Evolutionary conservation across 2,329 filamentous ascomycete genomes (phyloP).

Genomic region (Xylariaceae sp.): DNA sequence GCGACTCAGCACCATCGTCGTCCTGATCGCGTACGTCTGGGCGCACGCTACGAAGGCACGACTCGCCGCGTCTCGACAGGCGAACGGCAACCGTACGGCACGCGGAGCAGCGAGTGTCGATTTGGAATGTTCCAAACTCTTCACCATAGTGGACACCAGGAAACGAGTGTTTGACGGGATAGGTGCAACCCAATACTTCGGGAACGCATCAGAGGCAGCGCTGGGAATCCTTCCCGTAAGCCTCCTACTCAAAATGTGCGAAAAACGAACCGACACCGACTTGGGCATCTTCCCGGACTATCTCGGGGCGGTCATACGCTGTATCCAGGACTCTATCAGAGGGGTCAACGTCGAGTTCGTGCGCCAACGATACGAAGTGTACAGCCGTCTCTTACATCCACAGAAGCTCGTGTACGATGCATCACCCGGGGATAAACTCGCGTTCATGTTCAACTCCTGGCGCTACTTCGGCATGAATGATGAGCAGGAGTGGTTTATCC

Average conservation of each 20-base stretch:
- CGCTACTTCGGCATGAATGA: slow-evolving; percentile 6
- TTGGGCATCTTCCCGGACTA: neutral
- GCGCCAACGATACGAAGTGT: neutral
- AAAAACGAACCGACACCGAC: neutral
- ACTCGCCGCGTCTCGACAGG: neutral
- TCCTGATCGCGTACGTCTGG: slow-evolving; percentile 4
- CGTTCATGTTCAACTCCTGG: slow-evolving; percentile 10
- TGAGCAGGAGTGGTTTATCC: slow-evolving; percentile 6
- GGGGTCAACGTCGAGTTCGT: slow-evolving; percentile 2
- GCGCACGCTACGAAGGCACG: slow-evolving; percentile 8
- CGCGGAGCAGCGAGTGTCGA: neutral
- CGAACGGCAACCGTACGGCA: neutral
- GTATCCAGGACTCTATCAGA: slow-evolving; percentile 3
- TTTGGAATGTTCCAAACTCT: neutral
- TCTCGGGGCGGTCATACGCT: neutral
- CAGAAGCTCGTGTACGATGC: neutral
- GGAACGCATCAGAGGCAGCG: slow-evolving; percentile 5
- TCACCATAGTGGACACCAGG: slow-evolving; percentile 6
- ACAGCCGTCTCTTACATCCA: neutral
- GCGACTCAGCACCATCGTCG: neutral
- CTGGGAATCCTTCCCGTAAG: neutral
- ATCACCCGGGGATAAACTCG: neutral
- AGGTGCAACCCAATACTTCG: slow-evolving; percentile 5
- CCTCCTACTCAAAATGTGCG: neutral
- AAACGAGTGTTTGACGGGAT: neutral